Percentiles rank a stretch among this genome's conserved stretches.
These are phyloP conservation scores for Hortaea werneckii DNA, from an alignment of 2,329 filamentous ascomycete species.

Conservation along the genomic window DNA sequence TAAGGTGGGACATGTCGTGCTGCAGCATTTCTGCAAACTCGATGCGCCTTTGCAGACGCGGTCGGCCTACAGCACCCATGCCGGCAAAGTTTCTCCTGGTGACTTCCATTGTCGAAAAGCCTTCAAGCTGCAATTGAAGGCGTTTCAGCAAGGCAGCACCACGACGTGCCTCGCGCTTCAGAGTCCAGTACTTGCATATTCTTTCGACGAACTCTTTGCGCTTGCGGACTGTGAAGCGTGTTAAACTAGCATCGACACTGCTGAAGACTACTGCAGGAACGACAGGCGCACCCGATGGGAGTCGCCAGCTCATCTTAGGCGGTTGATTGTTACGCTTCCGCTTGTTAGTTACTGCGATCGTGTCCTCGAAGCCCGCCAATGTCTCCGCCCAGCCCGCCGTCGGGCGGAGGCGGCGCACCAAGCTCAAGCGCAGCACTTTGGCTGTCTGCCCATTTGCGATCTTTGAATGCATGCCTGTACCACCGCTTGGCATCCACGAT, in stretches of 20 bases:
- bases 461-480: slow-evolving; percentile 82
- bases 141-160: slow-evolving; percentile 88
- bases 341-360: slow-evolving; percentile 40
- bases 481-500: slow-evolving; percentile 76
- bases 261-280: slow-evolving; percentile 84
- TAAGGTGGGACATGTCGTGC: slow-evolving; percentile 67
- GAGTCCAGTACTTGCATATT: slow-evolving; percentile 92
- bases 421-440: slow-evolving; percentile 73
- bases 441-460: slow-evolving; percentile 83
- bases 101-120: slow-evolving; percentile 95
- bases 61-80: slow-evolving; percentile 77
- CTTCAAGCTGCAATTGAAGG: slow-evolving; percentile 87
- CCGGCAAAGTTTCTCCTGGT: slow-evolving; percentile 90
- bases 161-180: slow-evolving; percentile 86
- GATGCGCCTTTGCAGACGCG: slow-evolving; percentile 69
- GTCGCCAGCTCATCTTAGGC: slow-evolving; percentile 70
- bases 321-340: slow-evolving; percentile 49
- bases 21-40: slow-evolving; percentile 73
- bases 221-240: slow-evolving; percentile 73
- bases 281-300: slow-evolving; percentile 88
- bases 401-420: slow-evolving; percentile 51
- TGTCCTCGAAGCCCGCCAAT: slow-evolving; percentile 27
- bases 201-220: slow-evolving; percentile 88
- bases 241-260: slow-evolving; percentile 71
- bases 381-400: slow-evolving; percentile 35